A percentile compares a stretch with the other conserved stretches of the same genome.
Evolutionary conservation across 768 basidiomycete genomes (phyloP).

Genomic region (Boletus pseudopeckii): DNA sequence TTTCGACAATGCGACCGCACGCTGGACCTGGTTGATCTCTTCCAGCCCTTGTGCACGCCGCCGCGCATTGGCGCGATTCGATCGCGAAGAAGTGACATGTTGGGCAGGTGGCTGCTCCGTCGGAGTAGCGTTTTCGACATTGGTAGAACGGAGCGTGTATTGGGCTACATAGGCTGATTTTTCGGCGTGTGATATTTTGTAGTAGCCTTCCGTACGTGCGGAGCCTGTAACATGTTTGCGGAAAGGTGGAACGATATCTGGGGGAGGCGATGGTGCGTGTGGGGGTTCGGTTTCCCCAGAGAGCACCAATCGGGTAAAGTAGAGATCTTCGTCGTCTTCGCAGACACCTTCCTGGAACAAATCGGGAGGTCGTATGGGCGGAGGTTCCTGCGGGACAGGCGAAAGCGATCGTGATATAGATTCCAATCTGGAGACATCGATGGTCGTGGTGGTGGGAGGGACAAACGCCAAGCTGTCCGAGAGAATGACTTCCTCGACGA

Average conservation of each 20-base stretch:
- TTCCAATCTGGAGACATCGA: conserved; percentile 44
- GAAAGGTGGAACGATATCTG: conserved; percentile 49
- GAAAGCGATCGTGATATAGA: conserved; percentile 51
- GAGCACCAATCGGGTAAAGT: conserved; percentile 53
- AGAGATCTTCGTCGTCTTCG: conserved; percentile 87
- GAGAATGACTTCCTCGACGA: conserved; percentile 50
- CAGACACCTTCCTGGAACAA: conserved; percentile 56
- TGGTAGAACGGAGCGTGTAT: conserved; percentile 63
- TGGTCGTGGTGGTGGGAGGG: conserved; percentile 46
- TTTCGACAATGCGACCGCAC: conserved; percentile 71
- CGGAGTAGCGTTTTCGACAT: conserved; percentile 40
- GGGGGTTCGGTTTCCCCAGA: conserved; percentile 26
- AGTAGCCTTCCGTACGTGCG: conserved; percentile 91
- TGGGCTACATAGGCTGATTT: conserved; percentile 92
- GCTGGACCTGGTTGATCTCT: conserved; percentile 89
- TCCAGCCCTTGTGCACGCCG: conserved; percentile 90
- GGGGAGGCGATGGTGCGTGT: conserved; percentile 30
- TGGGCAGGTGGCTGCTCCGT: conserved; percentile 44
- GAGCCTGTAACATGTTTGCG: conserved; percentile 81
- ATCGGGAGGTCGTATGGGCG: conserved; percentile 48
- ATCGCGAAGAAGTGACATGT: conserved; percentile 72
- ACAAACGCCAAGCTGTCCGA: conserved; percentile 49
- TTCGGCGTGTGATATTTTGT: conserved; percentile 89
- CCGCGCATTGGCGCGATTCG: conserved; percentile 89
- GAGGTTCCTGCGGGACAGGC: conserved; percentile 40